Evolutionary conservation across 805 yeast genomes (phyloP).

Genomic region (Saturnispora dispora): DNA sequence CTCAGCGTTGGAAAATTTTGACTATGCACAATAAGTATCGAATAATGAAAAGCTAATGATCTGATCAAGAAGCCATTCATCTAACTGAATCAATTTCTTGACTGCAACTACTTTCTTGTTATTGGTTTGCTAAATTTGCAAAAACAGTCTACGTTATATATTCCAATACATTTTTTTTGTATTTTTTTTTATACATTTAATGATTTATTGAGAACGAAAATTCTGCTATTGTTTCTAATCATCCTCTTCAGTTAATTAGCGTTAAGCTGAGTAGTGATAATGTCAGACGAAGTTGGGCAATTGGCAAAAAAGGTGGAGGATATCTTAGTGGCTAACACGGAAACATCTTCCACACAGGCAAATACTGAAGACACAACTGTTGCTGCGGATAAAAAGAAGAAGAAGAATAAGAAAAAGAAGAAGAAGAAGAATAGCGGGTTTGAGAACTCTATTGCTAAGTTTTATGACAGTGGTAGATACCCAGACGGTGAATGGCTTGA

Average conservation of each 20-base stretch:
- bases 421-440: conserved; percentile 45
- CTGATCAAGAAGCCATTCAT: too few species aligned
- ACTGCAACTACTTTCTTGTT: too few species aligned
- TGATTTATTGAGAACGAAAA: background rate
- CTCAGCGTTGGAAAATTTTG: background rate
- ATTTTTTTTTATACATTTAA: background rate
- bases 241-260: background rate
- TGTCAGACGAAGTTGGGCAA: background rate
- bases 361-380: background rate
- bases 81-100: too few species aligned
- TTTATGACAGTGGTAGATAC: conserved; percentile 61
- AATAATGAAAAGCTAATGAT: background rate
- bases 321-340: background rate
- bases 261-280: background rate
- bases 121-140: background rate
- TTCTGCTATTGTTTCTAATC: background rate
- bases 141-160: background rate
- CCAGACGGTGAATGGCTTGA: conserved; percentile 89
- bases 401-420: conserved; percentile 48
- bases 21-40: background rate
- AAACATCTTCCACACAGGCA: background rate
- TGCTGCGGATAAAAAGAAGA: background rate
- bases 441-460: conserved; percentile 43
- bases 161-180: background rate
- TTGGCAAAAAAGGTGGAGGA: background rate